phyloP scores from a whole-genome alignment of 2,329 filamentous ascomycete genomes.

The Fusarium equiseti region DNA sequence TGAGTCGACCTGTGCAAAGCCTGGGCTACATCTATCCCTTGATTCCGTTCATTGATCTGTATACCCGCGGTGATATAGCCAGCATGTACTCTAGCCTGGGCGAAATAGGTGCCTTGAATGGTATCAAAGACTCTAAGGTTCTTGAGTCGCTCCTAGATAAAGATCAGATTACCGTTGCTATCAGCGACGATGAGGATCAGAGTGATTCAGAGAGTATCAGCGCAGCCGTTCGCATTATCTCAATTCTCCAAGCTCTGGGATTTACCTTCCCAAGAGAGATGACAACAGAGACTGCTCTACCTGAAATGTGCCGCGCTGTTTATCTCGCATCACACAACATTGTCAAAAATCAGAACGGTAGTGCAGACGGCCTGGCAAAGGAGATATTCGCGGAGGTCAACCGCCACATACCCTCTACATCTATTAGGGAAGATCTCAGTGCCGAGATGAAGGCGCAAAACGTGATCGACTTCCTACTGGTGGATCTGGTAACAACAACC shows the following conservation, averaged over 20 bases:
- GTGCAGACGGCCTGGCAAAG: accelerated
- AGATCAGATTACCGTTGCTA: neutral
- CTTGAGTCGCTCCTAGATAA: neutral
- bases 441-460: neutral
- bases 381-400: neutral
- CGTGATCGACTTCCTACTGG: neutral
- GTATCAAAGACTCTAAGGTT: neutral
- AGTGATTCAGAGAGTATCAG: neutral
- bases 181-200: neutral
- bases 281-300: neutral
- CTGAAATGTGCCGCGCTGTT: neutral
- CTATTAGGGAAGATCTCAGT: accelerated
- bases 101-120: neutral
- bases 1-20: constrained; percentile 3
- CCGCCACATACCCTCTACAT: accelerated
- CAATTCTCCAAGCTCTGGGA: neutral
- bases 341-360: neutral
- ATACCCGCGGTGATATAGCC: neutral
- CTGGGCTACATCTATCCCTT: constrained; percentile 4
- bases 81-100: neutral
- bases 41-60: neutral
- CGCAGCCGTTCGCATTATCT: neutral
- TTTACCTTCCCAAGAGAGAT: neutral
- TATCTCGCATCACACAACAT: neutral
- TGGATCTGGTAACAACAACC: neutral